Evolutionary conservation across 2,329 filamentous ascomycete genomes (phyloP), one percentile per base, ranked within the genome.

Genomic region (Cadophora gregata): DNA sequence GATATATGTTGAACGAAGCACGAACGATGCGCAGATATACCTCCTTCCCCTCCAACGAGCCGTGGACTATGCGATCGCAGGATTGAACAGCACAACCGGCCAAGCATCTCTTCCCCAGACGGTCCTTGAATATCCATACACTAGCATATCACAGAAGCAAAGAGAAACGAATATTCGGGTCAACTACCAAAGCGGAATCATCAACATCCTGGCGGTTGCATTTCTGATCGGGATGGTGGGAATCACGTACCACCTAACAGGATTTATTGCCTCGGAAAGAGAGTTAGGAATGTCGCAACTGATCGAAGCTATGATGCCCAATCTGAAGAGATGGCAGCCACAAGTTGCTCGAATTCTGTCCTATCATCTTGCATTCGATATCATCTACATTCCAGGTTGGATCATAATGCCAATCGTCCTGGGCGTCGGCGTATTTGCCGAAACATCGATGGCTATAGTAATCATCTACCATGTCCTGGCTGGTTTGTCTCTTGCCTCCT

Each of bases 261-360:
- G 94, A 9, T 88, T 94, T 73, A 90, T 97, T 77, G 93, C 94
- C 8, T 88, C 89, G 1, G 94, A 97, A 79, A 84, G 94, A 64
- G 94, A 97, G 80, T 83, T 88, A 19, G 94, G 93, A 66, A 96
- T 97, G 86, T 92, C 92, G 4, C 92, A 93, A 69, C 83, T 97
- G 31, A 88, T 97, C 51, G 94, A 97, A 78, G 90, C 93, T 63
- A 97, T 97, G 93, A 94, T 96, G 83, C 90, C 92, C 0, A 92
- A 92, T 64, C 84, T 85, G 63, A 84, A 84, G 59, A 82, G 86
- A 51, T 96, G 93, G 92, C 84, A 93, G 74, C 88, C 91, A 10
- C 92, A 95, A 79, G 86, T 88, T 25, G 90, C 91, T 1, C 86
- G 94, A n/a, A 83, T 97, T 16, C 76, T 94, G 9, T 89, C 93